A percentile compares a stretch with the other conserved stretches of the same genome.
These are phyloP conservation scores for Colletotrichum nymphaeae DNA, from an alignment of 2,329 filamentous ascomycete genomes.

Conservation along the genomic window DNA sequence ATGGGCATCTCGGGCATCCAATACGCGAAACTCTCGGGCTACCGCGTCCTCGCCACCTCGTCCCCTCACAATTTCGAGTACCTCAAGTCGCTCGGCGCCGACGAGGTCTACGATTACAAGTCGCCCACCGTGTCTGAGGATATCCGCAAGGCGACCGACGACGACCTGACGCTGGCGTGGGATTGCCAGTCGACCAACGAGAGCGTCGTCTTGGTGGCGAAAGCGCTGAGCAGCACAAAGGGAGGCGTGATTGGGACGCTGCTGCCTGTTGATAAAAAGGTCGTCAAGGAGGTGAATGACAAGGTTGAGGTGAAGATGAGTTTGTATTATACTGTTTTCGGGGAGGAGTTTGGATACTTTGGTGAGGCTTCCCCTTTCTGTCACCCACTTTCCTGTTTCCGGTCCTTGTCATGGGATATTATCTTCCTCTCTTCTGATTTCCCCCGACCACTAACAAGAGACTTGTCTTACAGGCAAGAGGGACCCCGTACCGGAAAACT, in stretches of 20 bases:
- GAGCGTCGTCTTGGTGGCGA: conserved; percentile 39
- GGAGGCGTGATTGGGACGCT: conserved; percentile 52
- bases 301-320: conserved; percentile 45
- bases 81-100: conserved; percentile 44
- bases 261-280: conserved; percentile 49
- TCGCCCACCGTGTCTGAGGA: conserved; percentile 38
- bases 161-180: conserved; percentile 41
- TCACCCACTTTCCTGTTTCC: too few relatives aligned
- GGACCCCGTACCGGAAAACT: conserved; percentile 40
- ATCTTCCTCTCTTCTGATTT: neutral
- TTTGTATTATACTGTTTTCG: conserved; percentile 51
- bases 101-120: conserved; percentile 47
- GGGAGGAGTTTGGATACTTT: conserved; percentile 44
- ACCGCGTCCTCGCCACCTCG: conserved; percentile 43
- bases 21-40: conserved; percentile 50
- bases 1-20: conserved; percentile 62
- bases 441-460: too few relatives aligned
- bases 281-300: conserved; percentile 54
- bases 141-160: conserved; percentile 40
- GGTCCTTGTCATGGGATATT: too few relatives aligned
- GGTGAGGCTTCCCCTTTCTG: neutral
- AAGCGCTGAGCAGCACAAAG: conserved; percentile 23
- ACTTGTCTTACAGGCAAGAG: conserved; percentile 12
- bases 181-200: conserved; percentile 38
- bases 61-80: conserved; percentile 50